Evolutionary conservation across 495 filamentous ascomycete genomes (phyloP).

Genomic region (Hypoxylon intermedium): DNA sequence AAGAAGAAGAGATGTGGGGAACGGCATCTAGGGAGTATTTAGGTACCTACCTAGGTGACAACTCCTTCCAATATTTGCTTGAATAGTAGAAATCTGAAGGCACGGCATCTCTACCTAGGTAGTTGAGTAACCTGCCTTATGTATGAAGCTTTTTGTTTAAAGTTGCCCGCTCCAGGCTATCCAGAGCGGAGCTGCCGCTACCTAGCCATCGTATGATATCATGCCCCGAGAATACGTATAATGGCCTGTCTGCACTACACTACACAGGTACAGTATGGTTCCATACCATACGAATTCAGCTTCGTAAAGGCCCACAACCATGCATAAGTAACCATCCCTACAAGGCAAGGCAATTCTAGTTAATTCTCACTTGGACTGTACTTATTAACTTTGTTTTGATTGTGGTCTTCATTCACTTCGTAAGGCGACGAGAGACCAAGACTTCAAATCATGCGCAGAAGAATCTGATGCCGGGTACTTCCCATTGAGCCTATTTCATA

Average conservation of each 20-base stretch:
- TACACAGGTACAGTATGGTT: no score
- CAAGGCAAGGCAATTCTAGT: not conserved
- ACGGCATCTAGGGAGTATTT: no score
- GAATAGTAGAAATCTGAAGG: constrained; percentile 8
- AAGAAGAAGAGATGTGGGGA: constrained; percentile 19
- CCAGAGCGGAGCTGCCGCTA: constrained; percentile 12
- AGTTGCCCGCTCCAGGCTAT: not conserved
- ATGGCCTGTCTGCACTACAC: no score
- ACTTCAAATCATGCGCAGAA: constrained; percentile 29
- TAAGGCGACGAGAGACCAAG: not conserved
- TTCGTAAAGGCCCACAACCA: no score
- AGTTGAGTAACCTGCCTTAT: no score
- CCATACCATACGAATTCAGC: constrained; percentile 1
- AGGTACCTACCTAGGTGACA: no score
- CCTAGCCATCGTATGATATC: constrained; percentile 36
- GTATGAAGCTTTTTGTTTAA: no score
- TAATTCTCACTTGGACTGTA: constrained; percentile 39
- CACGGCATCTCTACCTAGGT: no score
- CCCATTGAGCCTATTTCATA: constrained; percentile 49
- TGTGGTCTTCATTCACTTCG: constrained; percentile 10
- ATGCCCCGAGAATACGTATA: constrained; percentile 30
- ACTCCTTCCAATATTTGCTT: no score
- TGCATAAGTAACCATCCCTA: no score
- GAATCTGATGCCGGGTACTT: constrained; percentile 47
- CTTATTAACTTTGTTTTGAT: constrained; percentile 31